A percentile compares a stretch with the other conserved stretches of the same genome.
These are phyloP conservation scores for Podaxis sp. DNA, from an alignment of 768 basidiomycete genomes.

Conservation along the genomic window DNA sequence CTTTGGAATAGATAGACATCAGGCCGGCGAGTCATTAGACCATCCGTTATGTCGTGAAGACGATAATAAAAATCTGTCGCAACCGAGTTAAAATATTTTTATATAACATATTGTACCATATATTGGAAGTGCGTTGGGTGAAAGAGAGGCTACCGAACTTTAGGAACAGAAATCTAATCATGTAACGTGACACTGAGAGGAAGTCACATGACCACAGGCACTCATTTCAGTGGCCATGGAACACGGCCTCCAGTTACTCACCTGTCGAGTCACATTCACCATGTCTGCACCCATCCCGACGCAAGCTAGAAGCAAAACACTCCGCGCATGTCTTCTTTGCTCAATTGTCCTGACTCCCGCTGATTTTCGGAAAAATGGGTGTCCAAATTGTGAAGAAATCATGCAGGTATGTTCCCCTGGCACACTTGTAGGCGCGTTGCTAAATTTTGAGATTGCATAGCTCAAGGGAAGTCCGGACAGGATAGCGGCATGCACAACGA, in stretches of 20 bases:
- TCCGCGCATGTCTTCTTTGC: constrained; percentile 92
- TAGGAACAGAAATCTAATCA: not conserved
- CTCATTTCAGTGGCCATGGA: not conserved
- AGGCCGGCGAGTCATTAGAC: not conserved
- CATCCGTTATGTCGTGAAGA: not conserved
- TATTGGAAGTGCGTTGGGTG: too few relatives aligned
- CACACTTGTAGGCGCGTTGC: not conserved
- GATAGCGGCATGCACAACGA: constrained; percentile 84
- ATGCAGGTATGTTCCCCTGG: constrained; percentile 63
- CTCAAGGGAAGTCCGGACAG: constrained; percentile 87
- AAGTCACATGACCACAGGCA: not conserved
- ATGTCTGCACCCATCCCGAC: constrained; percentile 41
- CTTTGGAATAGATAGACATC: constrained; percentile 39
- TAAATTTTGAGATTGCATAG: constrained; percentile 37
- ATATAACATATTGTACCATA: too few relatives aligned
- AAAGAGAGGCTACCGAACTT: not conserved
- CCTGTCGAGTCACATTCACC: not conserved
- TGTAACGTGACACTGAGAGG: not conserved
- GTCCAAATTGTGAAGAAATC: constrained; percentile 96
- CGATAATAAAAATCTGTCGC: too few relatives aligned
- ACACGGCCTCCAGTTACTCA: not conserved
- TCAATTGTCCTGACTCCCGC: constrained; percentile 82
- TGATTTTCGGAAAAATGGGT: constrained; percentile 85
- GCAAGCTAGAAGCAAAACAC: constrained; percentile 65
- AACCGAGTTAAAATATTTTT: too few relatives aligned